Conservation (phyloP, 306 rosid species). For the Cucumis cinereus region DNA sequence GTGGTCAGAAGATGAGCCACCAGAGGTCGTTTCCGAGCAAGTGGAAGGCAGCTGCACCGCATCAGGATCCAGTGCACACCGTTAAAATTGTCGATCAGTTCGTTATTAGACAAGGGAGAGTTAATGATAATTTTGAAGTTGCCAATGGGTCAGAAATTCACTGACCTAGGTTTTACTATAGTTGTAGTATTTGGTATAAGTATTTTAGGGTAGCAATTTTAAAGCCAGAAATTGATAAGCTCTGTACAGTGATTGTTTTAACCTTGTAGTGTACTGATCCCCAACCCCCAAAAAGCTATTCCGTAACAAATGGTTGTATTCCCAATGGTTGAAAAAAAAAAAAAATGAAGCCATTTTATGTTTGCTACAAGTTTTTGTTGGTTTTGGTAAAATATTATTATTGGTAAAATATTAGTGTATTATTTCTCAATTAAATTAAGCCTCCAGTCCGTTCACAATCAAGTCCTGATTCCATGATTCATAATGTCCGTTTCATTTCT, state of each 20-base stretch:
- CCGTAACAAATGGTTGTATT: neutral
- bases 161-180: constrained; percentile 30
- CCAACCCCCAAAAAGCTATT: neutral
- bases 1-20: constrained; percentile 22
- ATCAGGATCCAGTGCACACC: constrained; percentile 63
- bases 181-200: constrained; percentile 8
- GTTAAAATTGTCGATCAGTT: constrained; percentile 88
- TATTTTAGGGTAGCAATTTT: neutral
- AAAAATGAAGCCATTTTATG: neutral
- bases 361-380: neutral
- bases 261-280: neutral
- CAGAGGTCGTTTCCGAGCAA: constrained; percentile 34
- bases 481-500: too few relatives aligned
- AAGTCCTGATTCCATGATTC: too few relatives aligned
- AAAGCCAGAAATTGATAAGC: neutral
- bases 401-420: too few relatives aligned
- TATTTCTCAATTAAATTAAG: too few relatives aligned
- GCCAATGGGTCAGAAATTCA: constrained; percentile 24
- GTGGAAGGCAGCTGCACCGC: constrained; percentile 45
- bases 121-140: constrained; percentile 16
- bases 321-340: neutral
- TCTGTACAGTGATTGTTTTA: constrained; percentile 5
- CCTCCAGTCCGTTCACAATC: too few relatives aligned
- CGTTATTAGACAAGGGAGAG: constrained; percentile 37
- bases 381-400: too few relatives aligned